Conservation (phyloP, 164 flowering plant genomes). For the Magnolia officinalis region DNA sequence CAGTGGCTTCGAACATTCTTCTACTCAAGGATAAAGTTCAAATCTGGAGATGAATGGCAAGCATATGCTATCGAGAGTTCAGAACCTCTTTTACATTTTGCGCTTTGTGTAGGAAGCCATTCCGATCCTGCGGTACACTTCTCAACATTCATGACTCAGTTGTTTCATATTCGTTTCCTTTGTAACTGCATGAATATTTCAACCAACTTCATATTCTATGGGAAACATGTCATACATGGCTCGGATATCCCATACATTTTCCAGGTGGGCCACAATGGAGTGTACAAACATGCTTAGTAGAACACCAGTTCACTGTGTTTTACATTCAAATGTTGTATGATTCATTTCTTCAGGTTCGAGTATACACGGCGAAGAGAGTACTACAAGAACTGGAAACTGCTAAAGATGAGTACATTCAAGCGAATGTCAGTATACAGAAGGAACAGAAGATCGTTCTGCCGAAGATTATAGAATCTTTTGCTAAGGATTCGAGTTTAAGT, state of each 20-base stretch:
- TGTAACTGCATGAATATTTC: background rate
- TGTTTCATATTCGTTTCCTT: background rate
- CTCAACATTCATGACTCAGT: background rate
- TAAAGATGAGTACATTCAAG: conserved; percentile 79
- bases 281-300: too few relatives aligned
- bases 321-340: background rate
- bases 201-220: background rate
- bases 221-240: background rate
- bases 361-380: conserved; percentile 76
- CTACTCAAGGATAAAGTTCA: conserved; percentile 60
- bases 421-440: conserved; percentile 62
- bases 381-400: conserved; percentile 78
- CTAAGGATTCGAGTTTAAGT: conserved; percentile 65
- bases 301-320: too few relatives aligned
- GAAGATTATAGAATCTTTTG: conserved; percentile 69
- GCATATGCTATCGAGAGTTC: conserved; percentile 64
- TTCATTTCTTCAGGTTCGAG: conserved; percentile 37
- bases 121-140: conserved; percentile 85
- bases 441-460: conserved; percentile 69
- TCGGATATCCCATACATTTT: too few relatives aligned
- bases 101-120: conserved; percentile 85
- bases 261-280: too few relatives aligned
- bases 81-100: conserved; percentile 86
- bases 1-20: conserved; percentile 84
- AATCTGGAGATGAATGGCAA: conserved; percentile 60